Evolutionary conservation across 2,329 filamentous ascomycete genomes (phyloP), one percentile per base, ranked within the genome.

Genomic region (Verticillium klebahnii): DNA sequence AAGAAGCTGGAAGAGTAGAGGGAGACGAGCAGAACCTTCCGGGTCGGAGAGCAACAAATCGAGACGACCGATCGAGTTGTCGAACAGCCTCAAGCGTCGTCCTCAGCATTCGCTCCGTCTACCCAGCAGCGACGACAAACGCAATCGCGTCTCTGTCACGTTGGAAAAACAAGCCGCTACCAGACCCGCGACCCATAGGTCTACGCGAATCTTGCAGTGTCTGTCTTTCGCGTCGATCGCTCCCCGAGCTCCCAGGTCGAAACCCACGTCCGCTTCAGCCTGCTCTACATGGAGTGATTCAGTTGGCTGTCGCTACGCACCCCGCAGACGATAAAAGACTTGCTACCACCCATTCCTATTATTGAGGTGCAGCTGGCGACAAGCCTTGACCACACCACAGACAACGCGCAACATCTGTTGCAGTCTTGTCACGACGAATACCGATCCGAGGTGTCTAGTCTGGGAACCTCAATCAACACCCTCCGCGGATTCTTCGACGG

Each of bases 231-330:
- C 29, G 29, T 29, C 29, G 29, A 29, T 29, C 29, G 29, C 29
- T 29, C 29, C 29, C 29, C 29, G 29, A 29, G 29, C 29, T 29
- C 29, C 29, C 29, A 29, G 29, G 29, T 29, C 29, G 29, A 29
- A 29, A 29, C 29, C 5, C 29, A 29, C 29, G 29, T 29, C 29
- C 5, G 29, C 29, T 1, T 23, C 23, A 4, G 29, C 29, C 29
- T n/a, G 31, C 55, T 69, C 68, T 73, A 71, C 70, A 74, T 75
- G 73, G 71, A 71, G 65, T 61, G 71, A 71, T 66, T 61, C 62
- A 62, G 65, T 62, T 65, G 68, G 60, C 66, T 68, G 67, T 65
- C 68, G 62, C 64, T 72, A 74, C 71, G 70, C 72, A 74, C 58
- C 67, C 66, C 68, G 67, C 69, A 74, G 67, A 63, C 61, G 63